These are phyloP conservation scores for Eutypella sp. DNA, from an alignment of 2,329 filamentous ascomycete genomes.

Conservation along the genomic window DNA sequence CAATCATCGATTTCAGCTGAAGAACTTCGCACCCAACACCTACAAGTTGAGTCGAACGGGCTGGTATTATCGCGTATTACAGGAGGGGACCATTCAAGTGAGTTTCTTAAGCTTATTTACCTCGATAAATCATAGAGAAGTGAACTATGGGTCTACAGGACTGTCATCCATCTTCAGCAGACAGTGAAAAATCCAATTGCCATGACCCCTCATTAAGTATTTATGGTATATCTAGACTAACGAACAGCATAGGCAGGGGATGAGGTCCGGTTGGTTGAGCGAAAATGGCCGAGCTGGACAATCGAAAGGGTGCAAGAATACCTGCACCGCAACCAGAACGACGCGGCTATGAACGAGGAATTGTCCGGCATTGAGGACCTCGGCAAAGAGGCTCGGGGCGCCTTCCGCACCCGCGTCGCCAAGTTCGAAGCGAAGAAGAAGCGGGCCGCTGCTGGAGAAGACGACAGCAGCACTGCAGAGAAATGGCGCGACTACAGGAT, in stretches of 20 bases:
- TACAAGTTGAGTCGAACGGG: constrained; percentile 55
- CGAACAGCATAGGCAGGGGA: constrained; percentile 40
- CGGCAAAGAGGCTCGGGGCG: constrained; percentile 41
- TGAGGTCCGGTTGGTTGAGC: constrained; percentile 49
- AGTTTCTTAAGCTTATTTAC: background rate
- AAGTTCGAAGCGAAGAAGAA: constrained; percentile 34
- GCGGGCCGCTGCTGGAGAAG: constrained; percentile 14
- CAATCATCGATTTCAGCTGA: constrained; percentile 61
- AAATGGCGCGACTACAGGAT: constrained; percentile 44
- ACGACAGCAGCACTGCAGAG: constrained; percentile 11
- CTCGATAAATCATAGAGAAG: background rate
- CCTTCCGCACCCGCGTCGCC: constrained; percentile 47
- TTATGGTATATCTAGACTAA: too few species aligned
- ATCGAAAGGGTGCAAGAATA: constrained; percentile 60
- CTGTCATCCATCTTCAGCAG: too few species aligned
- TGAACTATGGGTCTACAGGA: background rate
- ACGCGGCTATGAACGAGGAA: constrained; percentile 47
- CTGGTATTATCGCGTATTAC: constrained; percentile 61
- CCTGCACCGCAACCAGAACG: constrained; percentile 48
- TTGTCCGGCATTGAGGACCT: constrained; percentile 47
- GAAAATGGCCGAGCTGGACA: constrained; percentile 55
- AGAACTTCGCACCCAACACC: constrained; percentile 55
- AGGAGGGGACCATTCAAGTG: constrained; percentile 44
- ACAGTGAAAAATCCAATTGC: too few species aligned
- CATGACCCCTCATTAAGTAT: too few species aligned